These are phyloP conservation scores for Trichoderma koningii DNA, from an alignment of 2,329 filamentous ascomycete species.

Conservation along the genomic window DNA sequence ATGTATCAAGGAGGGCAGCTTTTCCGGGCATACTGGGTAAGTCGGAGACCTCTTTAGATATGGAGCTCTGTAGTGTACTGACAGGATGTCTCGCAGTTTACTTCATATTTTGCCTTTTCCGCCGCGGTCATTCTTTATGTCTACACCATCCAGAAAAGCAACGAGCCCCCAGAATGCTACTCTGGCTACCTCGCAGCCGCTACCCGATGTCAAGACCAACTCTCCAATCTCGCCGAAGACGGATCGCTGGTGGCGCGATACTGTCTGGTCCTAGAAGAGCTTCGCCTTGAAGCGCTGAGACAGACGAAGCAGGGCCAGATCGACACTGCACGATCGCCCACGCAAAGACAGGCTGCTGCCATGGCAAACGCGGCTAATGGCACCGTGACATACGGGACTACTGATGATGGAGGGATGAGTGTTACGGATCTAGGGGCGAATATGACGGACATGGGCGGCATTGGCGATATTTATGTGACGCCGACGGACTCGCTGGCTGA, in stretches of 20 bases:
- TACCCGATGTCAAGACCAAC: slow-evolving; percentile 17
- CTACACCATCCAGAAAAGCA: slow-evolving; percentile 23
- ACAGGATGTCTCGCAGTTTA: neutral
- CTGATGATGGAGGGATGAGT: neutral
- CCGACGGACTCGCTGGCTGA: slow-evolving; percentile 18
- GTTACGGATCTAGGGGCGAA: slow-evolving; percentile 12
- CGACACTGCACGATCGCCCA: slow-evolving; percentile 4
- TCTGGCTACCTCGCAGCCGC: neutral
- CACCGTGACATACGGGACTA: neutral
- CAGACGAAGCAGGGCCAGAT: slow-evolving; percentile 16
- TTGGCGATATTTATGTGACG: slow-evolving; percentile 21
- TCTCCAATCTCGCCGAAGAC: slow-evolving; percentile 14
- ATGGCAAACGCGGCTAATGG: neutral
- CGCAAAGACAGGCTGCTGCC: slow-evolving; percentile 4
- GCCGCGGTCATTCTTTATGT: slow-evolving; percentile 15
- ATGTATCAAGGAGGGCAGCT: slow-evolving; percentile 21
- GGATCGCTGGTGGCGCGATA: slow-evolving; percentile 12
- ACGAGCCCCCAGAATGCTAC: slow-evolving; percentile 8
- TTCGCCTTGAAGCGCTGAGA: slow-evolving; percentile 15
- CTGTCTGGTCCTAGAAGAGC: slow-evolving; percentile 14
- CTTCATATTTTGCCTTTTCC: slow-evolving; percentile 20
- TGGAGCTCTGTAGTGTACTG: neutral
- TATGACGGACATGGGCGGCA: slow-evolving; percentile 20
- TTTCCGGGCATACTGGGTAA: slow-evolving; percentile 22
- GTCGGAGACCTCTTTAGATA: fast-evolving